These are phyloP conservation scores for Byssochlamys sp. DNA, from an alignment of 2,329 filamentous ascomycete species.

Conservation along the genomic window DNA sequence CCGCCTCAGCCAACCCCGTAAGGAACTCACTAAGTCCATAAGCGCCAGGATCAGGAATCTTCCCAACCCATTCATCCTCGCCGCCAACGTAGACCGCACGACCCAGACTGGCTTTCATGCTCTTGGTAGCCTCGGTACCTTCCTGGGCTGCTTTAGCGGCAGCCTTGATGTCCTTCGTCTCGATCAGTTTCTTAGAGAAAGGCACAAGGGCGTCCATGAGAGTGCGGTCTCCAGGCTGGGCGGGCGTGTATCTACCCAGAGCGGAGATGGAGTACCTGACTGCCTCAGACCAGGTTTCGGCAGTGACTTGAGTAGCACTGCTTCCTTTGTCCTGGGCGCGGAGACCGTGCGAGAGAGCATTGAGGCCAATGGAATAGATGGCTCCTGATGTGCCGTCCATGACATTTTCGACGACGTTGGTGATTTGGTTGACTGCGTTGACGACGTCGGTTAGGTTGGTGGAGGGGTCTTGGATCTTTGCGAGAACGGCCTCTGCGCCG, in stretches of 20 bases:
- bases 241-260: conserved; percentile 76
- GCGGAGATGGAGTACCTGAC: conserved; percentile 61
- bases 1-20: conserved; percentile 57
- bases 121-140: conserved; percentile 75
- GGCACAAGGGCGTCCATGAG: conserved; percentile 81
- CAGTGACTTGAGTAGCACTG: conserved; percentile 37
- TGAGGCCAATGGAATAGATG: conserved; percentile 80
- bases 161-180: conserved; percentile 56
- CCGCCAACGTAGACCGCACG: conserved; percentile 74
- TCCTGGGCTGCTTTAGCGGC: conserved; percentile 66
- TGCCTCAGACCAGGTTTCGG: conserved; percentile 54
- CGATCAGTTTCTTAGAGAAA: conserved; percentile 64
- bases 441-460: conserved; percentile 44
- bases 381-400: conserved; percentile 73
- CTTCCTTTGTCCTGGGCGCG: conserved; percentile 41
- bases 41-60: conserved; percentile 65
- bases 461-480: conserved; percentile 30
- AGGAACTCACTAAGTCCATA: conserved; percentile 79
- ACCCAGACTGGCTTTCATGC: conserved; percentile 82
- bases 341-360: conserved; percentile 65
- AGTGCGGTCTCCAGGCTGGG: conserved; percentile 78
- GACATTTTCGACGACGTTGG: conserved; percentile 54
- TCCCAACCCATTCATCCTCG: conserved; percentile 52
- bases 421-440: conserved; percentile 51
- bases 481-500: conserved; percentile 60